Evolutionary conservation across 2,329 filamentous ascomycete species (phyloP).

Genomic region (Aciculosporium take): DNA sequence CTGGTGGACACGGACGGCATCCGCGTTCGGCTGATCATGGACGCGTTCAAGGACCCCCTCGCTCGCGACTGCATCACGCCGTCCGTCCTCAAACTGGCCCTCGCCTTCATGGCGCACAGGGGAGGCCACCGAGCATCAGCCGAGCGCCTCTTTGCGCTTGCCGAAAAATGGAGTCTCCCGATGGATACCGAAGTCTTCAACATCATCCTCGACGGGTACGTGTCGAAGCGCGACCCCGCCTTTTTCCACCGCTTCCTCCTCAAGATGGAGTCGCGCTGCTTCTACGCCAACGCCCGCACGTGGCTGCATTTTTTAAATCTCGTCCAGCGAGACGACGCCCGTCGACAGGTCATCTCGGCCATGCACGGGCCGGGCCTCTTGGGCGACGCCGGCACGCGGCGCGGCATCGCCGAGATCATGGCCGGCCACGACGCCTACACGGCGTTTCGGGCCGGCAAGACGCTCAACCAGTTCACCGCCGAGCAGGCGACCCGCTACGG

Average conservation of each 20-base stretch:
- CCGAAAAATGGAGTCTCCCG: conserved; percentile 22
- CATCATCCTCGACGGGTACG: conserved; percentile 28
- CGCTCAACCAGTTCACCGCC: conserved; percentile 23
- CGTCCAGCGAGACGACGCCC: conserved; percentile 44
- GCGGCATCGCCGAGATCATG: conserved; percentile 27
- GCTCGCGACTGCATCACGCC: conserved; percentile 22
- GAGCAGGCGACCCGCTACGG: conserved; percentile 31
- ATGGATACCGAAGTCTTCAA: conserved; percentile 35
- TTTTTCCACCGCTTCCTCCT: conserved; percentile 27
- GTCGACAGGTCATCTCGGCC: conserved; percentile 28
- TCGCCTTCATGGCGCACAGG: conserved; percentile 25
- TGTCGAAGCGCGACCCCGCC: conserved; percentile 22
- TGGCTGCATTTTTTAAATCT: conserved; percentile 36
- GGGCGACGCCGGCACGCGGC: conserved; percentile 20
- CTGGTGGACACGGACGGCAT: conserved; percentile 23
- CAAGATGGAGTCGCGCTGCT: conserved; percentile 26
- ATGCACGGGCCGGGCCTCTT: conserved; percentile 34
- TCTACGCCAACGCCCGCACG: conserved; percentile 28
- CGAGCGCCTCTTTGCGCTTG: conserved; percentile 22
- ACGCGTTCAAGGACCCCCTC: conserved; percentile 23
- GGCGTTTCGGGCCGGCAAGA: conserved; percentile 22
- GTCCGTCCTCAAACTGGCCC: conserved; percentile 27
- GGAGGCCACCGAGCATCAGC: conserved; percentile 22
- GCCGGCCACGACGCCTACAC: conserved; percentile 28
- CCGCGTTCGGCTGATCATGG: conserved; percentile 23